A percentile compares a stretch with the other conserved stretches of the same genome.
Conservation (phyloP, 2,329 filamentous ascomycete species). For the Fusarium sp. region DNA sequence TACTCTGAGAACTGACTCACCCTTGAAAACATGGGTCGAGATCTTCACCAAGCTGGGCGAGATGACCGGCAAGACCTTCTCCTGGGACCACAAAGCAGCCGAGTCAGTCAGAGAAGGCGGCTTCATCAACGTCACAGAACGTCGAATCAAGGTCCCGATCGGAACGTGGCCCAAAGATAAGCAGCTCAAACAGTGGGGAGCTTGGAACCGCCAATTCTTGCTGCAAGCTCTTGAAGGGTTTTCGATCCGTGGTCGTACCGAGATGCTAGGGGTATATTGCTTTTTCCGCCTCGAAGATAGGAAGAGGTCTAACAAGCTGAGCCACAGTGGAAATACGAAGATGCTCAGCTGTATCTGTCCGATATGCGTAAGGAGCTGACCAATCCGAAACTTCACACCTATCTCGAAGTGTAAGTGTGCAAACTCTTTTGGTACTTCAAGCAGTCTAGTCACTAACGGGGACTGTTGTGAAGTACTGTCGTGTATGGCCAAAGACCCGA, state of each 20-base stretch:
- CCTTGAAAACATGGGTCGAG: slow-evolving; percentile 20
- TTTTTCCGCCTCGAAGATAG: too few species aligned
- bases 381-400: neutral
- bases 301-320: too few species aligned
- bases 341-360: neutral
- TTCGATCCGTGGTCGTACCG: slow-evolving; percentile 24
- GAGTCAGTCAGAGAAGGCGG: slow-evolving; percentile 16
- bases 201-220: slow-evolving; percentile 29
- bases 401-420: neutral
- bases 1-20: slow-evolving; percentile 18
- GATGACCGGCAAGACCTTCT: slow-evolving; percentile 21
- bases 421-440: too few species aligned
- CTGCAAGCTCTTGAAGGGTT: slow-evolving; percentile 21
- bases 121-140: slow-evolving; percentile 13
- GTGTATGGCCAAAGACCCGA: too few species aligned
- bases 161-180: slow-evolving; percentile 29
- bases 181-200: slow-evolving; percentile 28
- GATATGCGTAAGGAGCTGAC: neutral
- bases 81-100: slow-evolving; percentile 15
- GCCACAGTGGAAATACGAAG: neutral
- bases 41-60: slow-evolving; percentile 20
- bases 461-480: too few species aligned
- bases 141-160: slow-evolving; percentile 16
- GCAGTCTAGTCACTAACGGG: too few species aligned
- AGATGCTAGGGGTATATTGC: neutral